Evolutionary conservation across 208 protist species (phyloP), one percentile per base, ranked within the genome.

Genomic region (Porcisia deanei): DNA sequence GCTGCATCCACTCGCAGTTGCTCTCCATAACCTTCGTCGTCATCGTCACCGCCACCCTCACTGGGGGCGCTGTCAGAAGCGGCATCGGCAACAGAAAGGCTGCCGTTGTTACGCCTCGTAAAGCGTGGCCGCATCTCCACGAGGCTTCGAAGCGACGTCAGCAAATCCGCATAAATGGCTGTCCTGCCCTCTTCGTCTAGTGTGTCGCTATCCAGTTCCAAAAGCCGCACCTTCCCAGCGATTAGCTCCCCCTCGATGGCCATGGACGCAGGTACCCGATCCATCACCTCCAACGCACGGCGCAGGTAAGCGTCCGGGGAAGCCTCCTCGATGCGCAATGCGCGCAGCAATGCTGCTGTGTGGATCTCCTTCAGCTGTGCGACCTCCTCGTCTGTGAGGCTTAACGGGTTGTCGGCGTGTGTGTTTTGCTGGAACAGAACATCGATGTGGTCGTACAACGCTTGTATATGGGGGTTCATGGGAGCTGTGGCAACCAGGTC

Each of bases 181-280:
- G 80, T 75, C 2, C 78, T 66, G 45, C 85, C 88, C 22, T 86
- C 80, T 20, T 86, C 81, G 39, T 94, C 82, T 20, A 91, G 82
- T 8, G 79, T 64, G 74, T 94, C 88, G 39, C 85, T 78, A 61
- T 94, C 85, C 9, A 97, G 80, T 37, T 94, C 85, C 0, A 97
- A 80, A 53, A 97, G 78, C 6, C 72, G 70, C 8, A 91, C 86
- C 73, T 97, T 97, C 0, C 84, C 93, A 2, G 78, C 78, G 37
- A 97, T 74, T 12, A 97, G 77, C 75, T 97, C 90, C 3, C 80
- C 87, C 67, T 97, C 93, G 34, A 97, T 76, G 16, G 82, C 74
- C 78, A 93, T 86, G 49, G 82, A 90, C 22, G 88, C 49, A 12
- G 88, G 80, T 66, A 88, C 87, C 20, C 85, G 86, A 57, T 95